Evolutionary conservation across 352 stramenopile species (phyloP), one percentile per base, ranked within the genome.

Genomic region (Peronospora tabacina): DNA sequence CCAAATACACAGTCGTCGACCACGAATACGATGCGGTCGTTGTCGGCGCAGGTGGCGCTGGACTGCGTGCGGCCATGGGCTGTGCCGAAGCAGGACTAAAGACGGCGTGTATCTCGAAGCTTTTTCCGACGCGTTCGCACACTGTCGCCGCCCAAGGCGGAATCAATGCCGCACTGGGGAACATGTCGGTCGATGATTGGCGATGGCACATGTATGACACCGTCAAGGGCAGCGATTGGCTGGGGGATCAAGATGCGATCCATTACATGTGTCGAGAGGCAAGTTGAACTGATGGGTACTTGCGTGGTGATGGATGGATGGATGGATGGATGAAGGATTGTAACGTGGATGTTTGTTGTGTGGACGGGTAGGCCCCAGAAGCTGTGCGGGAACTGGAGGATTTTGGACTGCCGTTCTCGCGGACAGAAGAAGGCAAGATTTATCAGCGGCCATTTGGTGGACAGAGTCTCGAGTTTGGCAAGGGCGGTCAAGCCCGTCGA

Each of bases 261-360:
- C 94, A 98, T 66, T 98, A 98, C 84, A 98, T 98, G 95, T 98
- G 91, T 68, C 71, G 88, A 43, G 94, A 98, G 58, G 62, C n/a
- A n/a, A n/a, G n/a, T n/a, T n/a, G n/a, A n/a, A n/a, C n/a, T n/a
- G n/a, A n/a, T n/a, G n/a, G n/a, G n/a, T n/a, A n/a, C n/a, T n/a
- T n/a, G n/a, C n/a, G n/a, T n/a, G n/a, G n/a, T n/a, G n/a, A n/a
- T n/a, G n/a, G n/a, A n/a, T n/a, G n/a, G n/a, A n/a, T n/a, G n/a
- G n/a, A n/a, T n/a, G n/a, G n/a, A n/a, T n/a, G n/a, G n/a, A n/a
- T n/a, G n/a, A n/a, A n/a, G n/a, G n/a, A n/a, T n/a, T 70, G 26
- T 20, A 22, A 26, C 1, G 4, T 3, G 5, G 22, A 26, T 26
- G 22, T 24, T 20, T 2, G 49, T 24, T 19, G 0, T 26, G 22